Evolutionary conservation across 2,329 filamentous ascomycete genomes (phyloP), one percentile per base, ranked within the genome.

Genomic region (Ceratocystis eucalypticola): DNA sequence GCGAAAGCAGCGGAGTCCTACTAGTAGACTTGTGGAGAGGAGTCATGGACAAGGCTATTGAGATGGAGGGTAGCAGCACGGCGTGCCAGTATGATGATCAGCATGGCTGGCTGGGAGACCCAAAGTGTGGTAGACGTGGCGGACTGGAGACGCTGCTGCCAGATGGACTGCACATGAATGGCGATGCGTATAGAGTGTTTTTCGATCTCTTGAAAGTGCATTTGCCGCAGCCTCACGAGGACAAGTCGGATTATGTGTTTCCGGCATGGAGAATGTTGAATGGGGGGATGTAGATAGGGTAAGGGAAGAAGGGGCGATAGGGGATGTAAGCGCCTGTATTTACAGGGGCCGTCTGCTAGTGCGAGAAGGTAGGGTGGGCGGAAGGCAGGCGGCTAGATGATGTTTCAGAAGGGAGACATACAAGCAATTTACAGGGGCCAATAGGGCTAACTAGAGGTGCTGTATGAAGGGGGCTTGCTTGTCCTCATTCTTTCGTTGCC

Each of bases 1-100:
- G 84, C 12, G 81, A 85, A 68, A 80, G 87, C 64, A 78, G 88
- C 0, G 88, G 82, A 1, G 78, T 93, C 2, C 80, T 84, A 0
- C 81, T 93, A 1, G 77, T 96, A 25, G 90, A 97, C 75, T 80
- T 97, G 1, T 95, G 89, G 84, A 82, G 83, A 68, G 84, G 84
- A 0, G 81, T 96, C 71, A 89, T 96, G 85, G 79, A 83, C 66
- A 80, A 83, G 81, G 92, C 74, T 77, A 83, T 75, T 74, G 80
- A 74, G 73, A 83, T 75, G 75, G 53, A 33, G 10, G 83, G 75
- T 73, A 61, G 59, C 10, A 50, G 61, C 41, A 61, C 41, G 37
- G n/a, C 48, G 12, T 66, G 63, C n/a, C 48, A 61, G 25, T 46
- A 59, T 50, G 83, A 73, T 70, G 76, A 80, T 62, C 87, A 85